These are phyloP conservation scores for Nicotiana attenuata DNA, from an alignment of 257 asterid species.

Conservation along the genomic window DNA sequence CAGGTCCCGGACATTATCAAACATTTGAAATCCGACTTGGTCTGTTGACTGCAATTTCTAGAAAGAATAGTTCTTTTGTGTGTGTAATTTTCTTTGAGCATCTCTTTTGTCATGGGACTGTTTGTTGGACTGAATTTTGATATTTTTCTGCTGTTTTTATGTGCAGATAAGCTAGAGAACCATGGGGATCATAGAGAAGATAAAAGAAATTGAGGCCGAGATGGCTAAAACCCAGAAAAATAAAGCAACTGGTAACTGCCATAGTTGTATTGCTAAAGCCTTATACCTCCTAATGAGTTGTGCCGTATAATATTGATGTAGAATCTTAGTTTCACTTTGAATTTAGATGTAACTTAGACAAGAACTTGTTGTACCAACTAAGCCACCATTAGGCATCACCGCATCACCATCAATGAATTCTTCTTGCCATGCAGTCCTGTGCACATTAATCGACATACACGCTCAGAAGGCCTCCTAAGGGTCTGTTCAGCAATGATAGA, in stretches of 20 bases:
- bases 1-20: background rate
- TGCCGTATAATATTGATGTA: background rate
- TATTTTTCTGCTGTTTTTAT: constrained; percentile 4
- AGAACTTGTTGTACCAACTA: background rate
- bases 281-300: background rate
- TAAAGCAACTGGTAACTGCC: constrained; percentile 80
- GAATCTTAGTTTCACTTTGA: background rate
- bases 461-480: background rate
- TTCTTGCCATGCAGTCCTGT: background rate
- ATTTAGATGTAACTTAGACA: background rate
- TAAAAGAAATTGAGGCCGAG: constrained; percentile 93
- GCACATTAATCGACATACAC: background rate
- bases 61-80: background rate
- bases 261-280: background rate
- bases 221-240: constrained; percentile 99
- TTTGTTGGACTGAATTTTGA: constrained; percentile 8
- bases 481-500: background rate
- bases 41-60: background rate
- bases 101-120: background rate
- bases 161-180: constrained; percentile 38
- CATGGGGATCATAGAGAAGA: constrained; percentile 96
- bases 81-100: background rate
- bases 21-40: background rate
- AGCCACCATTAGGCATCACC: background rate
- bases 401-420: background rate